Evolutionary conservation across 257 asterid species (phyloP).

Genomic region (Solanum corneliomulleri): DNA sequence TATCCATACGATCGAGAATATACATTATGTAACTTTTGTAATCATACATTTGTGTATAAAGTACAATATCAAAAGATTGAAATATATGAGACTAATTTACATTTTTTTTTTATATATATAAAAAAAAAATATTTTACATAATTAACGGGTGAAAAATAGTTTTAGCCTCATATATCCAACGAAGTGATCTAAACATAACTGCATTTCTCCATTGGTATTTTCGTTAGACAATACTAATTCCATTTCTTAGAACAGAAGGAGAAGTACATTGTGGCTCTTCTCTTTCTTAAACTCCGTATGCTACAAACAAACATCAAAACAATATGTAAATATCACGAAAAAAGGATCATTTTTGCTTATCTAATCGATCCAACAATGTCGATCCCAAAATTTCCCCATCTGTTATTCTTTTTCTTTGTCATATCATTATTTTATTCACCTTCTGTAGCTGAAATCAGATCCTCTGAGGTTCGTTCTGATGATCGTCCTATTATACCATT

Average conservation of each 20-base stretch:
- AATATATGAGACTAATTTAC: neutral
- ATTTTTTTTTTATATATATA: no score
- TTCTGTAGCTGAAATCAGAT: slow-evolving; percentile 53
- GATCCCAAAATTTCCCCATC: neutral
- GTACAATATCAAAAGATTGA: neutral
- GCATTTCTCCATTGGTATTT: neutral
- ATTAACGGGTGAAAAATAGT: neutral
- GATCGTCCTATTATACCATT: slow-evolving; percentile 56
- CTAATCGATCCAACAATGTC: neutral
- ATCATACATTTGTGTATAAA: neutral
- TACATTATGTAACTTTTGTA: neutral
- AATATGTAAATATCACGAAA: neutral
- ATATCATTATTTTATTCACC: slow-evolving; percentile 19
- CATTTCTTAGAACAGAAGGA: neutral
- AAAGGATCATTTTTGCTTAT: neutral
- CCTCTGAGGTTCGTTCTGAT: slow-evolving; percentile 45
- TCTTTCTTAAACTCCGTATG: neutral
- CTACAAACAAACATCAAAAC: neutral
- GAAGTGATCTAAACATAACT: neutral
- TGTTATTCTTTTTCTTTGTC: slow-evolving; percentile 20
- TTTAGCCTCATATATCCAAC: neutral
- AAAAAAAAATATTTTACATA: neutral
- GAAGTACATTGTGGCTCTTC: neutral
- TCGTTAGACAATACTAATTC: neutral
- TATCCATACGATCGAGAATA: neutral